phyloP scores from a whole-genome alignment of 1,139 yeast species.

The Kurtzmaniella quercitrusa region DNA sequence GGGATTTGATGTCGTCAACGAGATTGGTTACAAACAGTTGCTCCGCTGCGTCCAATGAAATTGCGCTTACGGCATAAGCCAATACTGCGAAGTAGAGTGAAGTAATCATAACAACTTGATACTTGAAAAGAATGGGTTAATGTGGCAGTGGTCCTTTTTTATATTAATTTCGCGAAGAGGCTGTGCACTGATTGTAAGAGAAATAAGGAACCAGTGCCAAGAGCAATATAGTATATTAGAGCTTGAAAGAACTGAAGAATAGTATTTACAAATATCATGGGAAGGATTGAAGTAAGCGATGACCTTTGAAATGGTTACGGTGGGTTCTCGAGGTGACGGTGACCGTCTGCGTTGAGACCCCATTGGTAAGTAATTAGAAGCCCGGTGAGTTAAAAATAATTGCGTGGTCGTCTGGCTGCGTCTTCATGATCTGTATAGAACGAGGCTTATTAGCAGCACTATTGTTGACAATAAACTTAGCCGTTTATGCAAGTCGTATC shows the following conservation, averaged over 20 bases:
- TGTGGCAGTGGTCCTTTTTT: neutral
- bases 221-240: neutral
- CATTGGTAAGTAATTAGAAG: neutral
- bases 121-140: too few relatives aligned
- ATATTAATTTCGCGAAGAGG: neutral
- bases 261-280: too few relatives aligned
- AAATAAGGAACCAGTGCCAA: neutral
- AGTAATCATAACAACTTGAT: neutral
- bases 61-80: neutral
- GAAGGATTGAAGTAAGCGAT: too few relatives aligned
- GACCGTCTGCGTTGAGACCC: neutral
- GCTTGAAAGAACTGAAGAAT: too few relatives aligned
- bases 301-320: too few relatives aligned
- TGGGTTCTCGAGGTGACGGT: too few relatives aligned
- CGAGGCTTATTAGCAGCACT: too few relatives aligned
- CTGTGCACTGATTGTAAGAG: neutral
- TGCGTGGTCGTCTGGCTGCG: too few relatives aligned
- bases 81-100: neutral
- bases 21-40: constrained; percentile 25
- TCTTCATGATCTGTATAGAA: too few relatives aligned
- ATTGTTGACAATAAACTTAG: too few relatives aligned
- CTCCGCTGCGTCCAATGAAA: constrained; percentile 11
- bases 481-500: too few relatives aligned
- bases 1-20: constrained; percentile 21
- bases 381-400: too few relatives aligned